A percentile compares a stretch with the other conserved stretches of the same genome.
Conservation (phyloP, 805 yeast genomes). For the Wickerhamomyces ciferrii region DNA sequence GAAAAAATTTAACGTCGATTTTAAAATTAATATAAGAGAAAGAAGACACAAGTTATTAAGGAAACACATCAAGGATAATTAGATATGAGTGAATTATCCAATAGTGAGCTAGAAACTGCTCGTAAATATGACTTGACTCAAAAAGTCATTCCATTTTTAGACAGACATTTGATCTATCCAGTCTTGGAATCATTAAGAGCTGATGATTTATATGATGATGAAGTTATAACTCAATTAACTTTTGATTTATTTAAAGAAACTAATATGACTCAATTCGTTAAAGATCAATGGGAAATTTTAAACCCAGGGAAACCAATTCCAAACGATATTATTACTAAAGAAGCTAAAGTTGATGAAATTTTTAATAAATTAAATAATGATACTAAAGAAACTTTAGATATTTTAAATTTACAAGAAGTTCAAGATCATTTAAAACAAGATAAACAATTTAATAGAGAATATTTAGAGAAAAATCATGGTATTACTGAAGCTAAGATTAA, state of each 20-base stretch:
- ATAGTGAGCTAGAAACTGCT: slow-evolving; percentile 35
- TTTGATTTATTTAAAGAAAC: slow-evolving; percentile 53
- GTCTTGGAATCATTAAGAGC: slow-evolving; percentile 40
- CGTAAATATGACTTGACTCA: slow-evolving; percentile 48
- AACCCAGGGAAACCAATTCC: slow-evolving; percentile 36
- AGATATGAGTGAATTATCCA: slow-evolving; percentile 18
- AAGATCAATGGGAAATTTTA: slow-evolving; percentile 36
- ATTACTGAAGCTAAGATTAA: slow-evolving; percentile 44
- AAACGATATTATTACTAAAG: slow-evolving; percentile 33
- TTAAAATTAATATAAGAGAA: neutral
- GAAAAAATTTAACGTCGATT: neutral
- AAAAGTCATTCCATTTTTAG: slow-evolving; percentile 52
- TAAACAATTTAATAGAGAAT: slow-evolving; percentile 45
- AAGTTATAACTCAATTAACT: slow-evolving; percentile 40
- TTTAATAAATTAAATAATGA: slow-evolving; percentile 32
- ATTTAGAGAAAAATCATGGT: slow-evolving; percentile 37
- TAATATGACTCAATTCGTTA: slow-evolving; percentile 46
- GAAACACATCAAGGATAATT: neutral
- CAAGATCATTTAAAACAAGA: slow-evolving; percentile 49
- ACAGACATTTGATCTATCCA: slow-evolving; percentile 54
- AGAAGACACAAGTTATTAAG: too few species aligned
- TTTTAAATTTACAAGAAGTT: slow-evolving; percentile 43
- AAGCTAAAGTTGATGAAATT: slow-evolving; percentile 33
- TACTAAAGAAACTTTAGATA: slow-evolving; percentile 40
- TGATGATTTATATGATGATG: slow-evolving; percentile 38